Percentiles rank a stretch among this genome's conserved stretches.
phyloP scores from a whole-genome alignment of 2,329 filamentous ascomycete species.

The Fusarium sp. region DNA sequence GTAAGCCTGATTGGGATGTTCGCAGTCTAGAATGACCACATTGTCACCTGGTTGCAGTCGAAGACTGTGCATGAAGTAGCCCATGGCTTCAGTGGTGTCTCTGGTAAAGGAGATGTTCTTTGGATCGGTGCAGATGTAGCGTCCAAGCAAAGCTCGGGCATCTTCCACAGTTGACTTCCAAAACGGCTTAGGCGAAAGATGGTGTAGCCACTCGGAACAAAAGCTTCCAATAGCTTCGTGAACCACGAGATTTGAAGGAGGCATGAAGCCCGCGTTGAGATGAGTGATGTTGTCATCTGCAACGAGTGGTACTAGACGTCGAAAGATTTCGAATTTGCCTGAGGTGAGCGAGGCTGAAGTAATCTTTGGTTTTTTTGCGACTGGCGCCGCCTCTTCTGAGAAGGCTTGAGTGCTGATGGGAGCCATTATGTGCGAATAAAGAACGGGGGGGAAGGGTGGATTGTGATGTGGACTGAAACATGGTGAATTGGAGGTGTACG shows the following conservation, averaged over 20 bases:
- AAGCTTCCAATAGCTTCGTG: slow-evolving; percentile 45
- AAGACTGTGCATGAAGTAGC: slow-evolving; percentile 43
- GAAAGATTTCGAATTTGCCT: background rate
- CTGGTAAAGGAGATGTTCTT: slow-evolving; percentile 45
- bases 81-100: slow-evolving; percentile 49
- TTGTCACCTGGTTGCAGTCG: slow-evolving; percentile 45
- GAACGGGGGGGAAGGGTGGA: background rate
- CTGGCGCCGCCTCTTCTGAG: background rate
- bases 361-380: background rate
- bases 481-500: background rate
- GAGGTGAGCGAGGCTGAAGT: background rate
- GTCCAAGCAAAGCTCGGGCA: slow-evolving; percentile 37
- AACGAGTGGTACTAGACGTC: slow-evolving; percentile 9
- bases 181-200: slow-evolving; percentile 35
- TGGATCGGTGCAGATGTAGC: slow-evolving; percentile 45
- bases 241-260: slow-evolving; percentile 47
- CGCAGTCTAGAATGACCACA: slow-evolving; percentile 47
- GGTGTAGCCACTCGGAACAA: slow-evolving; percentile 40
- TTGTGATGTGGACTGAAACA: background rate
- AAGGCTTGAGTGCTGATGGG: background rate
- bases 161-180: slow-evolving; percentile 39
- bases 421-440: background rate
- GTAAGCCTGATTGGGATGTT: slow-evolving; percentile 49
- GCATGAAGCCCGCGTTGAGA: slow-evolving; percentile 47
- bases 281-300: slow-evolving; percentile 23